Evolutionary conservation across 257 asterid species (phyloP).

Genomic region (Jacaranda mimosifolia): DNA sequence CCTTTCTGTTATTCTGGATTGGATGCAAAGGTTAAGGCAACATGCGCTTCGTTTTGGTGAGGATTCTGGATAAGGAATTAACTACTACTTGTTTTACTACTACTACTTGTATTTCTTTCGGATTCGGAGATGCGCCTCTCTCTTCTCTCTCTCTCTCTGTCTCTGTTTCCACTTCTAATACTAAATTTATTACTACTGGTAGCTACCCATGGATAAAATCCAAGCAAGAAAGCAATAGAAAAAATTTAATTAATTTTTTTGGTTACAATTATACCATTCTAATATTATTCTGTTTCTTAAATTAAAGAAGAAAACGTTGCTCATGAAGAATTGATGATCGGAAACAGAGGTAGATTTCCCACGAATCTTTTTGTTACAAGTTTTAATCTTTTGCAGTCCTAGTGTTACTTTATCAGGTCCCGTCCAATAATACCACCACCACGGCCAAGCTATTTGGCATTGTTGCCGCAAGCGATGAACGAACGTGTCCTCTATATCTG

Average conservation of each 20-base stretch:
- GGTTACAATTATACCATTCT: neutral
- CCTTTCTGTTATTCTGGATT: conserved; percentile 28
- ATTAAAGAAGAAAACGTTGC: conserved; percentile 20
- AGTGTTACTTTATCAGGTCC: conserved; percentile 67
- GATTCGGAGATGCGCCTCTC: conserved; percentile 50
- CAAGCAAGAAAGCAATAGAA: conserved; percentile 11
- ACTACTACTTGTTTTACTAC: conserved; percentile 38
- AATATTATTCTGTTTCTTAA: neutral
- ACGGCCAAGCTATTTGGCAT: conserved; percentile 54
- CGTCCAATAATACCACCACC: conserved; percentile 40
- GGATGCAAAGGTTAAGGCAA: conserved; percentile 62
- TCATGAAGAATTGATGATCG: conserved; percentile 41
- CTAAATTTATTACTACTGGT: conserved; percentile 33
- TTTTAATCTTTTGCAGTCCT: conserved; percentile 71
- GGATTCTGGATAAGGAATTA: conserved; percentile 62
- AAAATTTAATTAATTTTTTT: neutral
- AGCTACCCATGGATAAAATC: conserved; percentile 11
- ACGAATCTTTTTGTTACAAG: conserved; percentile 49
- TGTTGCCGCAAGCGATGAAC: conserved; percentile 54
- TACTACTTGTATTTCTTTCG: conserved; percentile 36
- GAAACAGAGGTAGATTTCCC: conserved; percentile 50
- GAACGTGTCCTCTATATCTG: conserved; percentile 51
- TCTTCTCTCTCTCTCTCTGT: conserved; percentile 27
- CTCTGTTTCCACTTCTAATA: conserved; percentile 46
- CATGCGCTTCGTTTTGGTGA: conserved; percentile 61